Evolutionary conservation across 2,329 filamentous ascomycete genomes (phyloP).

Genomic region (Aspergillus persii): DNA sequence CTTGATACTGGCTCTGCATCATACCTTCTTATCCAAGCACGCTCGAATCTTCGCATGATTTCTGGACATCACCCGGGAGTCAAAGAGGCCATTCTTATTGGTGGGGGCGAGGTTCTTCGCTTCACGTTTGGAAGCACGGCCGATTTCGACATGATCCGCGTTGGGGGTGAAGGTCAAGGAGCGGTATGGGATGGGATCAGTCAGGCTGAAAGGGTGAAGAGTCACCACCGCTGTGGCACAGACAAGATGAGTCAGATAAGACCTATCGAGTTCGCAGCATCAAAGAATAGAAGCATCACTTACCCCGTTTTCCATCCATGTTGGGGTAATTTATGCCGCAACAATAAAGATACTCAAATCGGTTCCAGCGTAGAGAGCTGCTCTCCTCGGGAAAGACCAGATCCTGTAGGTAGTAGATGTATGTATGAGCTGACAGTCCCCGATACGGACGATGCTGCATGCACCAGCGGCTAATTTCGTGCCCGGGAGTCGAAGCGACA

Average conservation of each 20-base stretch:
- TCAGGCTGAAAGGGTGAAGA: constrained; percentile 28
- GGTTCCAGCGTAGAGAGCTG: not conserved
- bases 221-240: constrained; percentile 31
- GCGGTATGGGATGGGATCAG: constrained; percentile 29
- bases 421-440: not conserved
- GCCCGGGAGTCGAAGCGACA: not conserved
- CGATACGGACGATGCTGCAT: not conserved
- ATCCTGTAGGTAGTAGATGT: not conserved
- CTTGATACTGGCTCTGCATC: not conserved
- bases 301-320: constrained; percentile 28
- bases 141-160: constrained; percentile 33
- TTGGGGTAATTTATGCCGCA: not conserved
- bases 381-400: not conserved
- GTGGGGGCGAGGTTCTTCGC: constrained; percentile 35
- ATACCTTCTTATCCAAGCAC: constrained; percentile 27
- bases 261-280: not conserved
- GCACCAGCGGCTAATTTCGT: not conserved
- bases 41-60: constrained; percentile 42
- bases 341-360: not conserved
- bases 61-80: constrained; percentile 49
- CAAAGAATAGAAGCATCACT: not conserved
- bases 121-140: constrained; percentile 42
- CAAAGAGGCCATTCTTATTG: constrained; percentile 44
- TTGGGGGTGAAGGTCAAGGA: constrained; percentile 30
- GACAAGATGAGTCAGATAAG: constrained; percentile 7